These are phyloP conservation scores for Solanum sparsipilum DNA, from an alignment of 257 asterid genomes.

Conservation along the genomic window DNA sequence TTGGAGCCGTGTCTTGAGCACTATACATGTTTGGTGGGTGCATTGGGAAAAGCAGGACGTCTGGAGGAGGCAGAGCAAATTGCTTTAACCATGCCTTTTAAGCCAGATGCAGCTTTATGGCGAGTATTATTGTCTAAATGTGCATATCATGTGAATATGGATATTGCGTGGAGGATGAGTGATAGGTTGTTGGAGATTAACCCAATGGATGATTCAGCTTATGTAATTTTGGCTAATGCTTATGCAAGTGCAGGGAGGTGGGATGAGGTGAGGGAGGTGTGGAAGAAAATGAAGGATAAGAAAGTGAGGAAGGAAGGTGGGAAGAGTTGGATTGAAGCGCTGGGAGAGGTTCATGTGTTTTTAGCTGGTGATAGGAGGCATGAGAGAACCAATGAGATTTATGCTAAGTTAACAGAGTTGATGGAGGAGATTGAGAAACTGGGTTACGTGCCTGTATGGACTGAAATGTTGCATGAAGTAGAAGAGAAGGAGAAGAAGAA, in stretches of 20 bases:
- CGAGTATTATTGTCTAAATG: constrained; percentile 43
- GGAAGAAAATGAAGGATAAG: constrained; percentile 60
- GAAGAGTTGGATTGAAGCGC: constrained; percentile 69
- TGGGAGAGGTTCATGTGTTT: constrained; percentile 48
- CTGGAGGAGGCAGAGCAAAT: constrained; percentile 63
- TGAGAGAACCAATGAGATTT: constrained; percentile 44
- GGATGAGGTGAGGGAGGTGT: constrained; percentile 48
- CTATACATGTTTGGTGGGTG: constrained; percentile 63
- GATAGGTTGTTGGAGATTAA: constrained; percentile 44
- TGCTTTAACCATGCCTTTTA: constrained; percentile 49
- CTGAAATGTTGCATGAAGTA: constrained; percentile 38
- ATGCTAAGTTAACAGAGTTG: constrained; percentile 39
- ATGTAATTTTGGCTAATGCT: constrained; percentile 54
- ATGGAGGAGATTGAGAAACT: constrained; percentile 46
- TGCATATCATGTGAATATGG: constrained; percentile 16
- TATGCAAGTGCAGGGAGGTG: constrained; percentile 38
- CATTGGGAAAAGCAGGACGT: constrained; percentile 47
- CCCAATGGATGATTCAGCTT: constrained; percentile 73
- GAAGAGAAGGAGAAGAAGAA: constrained; percentile 41
- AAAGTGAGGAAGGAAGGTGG: constrained; percentile 58
- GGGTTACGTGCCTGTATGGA: constrained; percentile 44
- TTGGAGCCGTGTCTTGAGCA: constrained; percentile 63
- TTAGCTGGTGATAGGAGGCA: constrained; percentile 58
- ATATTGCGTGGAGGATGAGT: constrained; percentile 46
- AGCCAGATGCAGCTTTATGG: constrained; percentile 85